phyloP scores from a whole-genome alignment of 2,329 filamentous ascomycete species.

The Colletotrichum filicis region DNA sequence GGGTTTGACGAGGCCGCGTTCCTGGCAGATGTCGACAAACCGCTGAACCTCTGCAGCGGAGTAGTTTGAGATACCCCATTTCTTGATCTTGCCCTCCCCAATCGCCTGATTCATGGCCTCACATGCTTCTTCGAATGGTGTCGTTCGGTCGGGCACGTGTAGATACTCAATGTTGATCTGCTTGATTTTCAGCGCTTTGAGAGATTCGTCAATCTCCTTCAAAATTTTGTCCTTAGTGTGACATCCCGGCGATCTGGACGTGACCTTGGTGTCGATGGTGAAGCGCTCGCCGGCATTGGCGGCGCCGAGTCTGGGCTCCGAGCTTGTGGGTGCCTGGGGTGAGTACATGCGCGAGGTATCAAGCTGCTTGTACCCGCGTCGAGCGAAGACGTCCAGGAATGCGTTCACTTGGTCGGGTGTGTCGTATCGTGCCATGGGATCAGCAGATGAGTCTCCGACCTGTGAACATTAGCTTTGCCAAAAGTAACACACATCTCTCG shows the following conservation, averaged over 20 bases:
- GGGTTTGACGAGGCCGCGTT: not conserved
- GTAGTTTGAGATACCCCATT: not conserved
- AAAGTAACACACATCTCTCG: not conserved
- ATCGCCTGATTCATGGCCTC: not conserved
- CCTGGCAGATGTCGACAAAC: not conserved
- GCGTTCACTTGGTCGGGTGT: not conserved
- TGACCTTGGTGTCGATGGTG: constrained; percentile 3
- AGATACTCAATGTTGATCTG: not conserved
- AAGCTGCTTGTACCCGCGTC: not conserved
- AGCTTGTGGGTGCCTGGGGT: not conserved
- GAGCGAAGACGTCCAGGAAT: not conserved
- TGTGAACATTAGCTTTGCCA: not conserved
- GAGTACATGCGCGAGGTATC: not conserved
- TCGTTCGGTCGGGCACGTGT: not conserved
- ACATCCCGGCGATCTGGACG: not conserved
- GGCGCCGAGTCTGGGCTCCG: not conserved
- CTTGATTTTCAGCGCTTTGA: not conserved
- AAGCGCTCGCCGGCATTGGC: not conserved
- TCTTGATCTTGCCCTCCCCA: not conserved
- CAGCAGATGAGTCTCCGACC: not conserved
- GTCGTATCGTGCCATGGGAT: not conserved
- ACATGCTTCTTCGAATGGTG: not conserved
- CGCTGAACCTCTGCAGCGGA: not conserved
- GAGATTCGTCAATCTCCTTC: not conserved
- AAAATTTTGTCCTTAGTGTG: not conserved